Conservation (phyloP, 768 basidiomycete genomes). For the Lyophyllum shimeji region DNA sequence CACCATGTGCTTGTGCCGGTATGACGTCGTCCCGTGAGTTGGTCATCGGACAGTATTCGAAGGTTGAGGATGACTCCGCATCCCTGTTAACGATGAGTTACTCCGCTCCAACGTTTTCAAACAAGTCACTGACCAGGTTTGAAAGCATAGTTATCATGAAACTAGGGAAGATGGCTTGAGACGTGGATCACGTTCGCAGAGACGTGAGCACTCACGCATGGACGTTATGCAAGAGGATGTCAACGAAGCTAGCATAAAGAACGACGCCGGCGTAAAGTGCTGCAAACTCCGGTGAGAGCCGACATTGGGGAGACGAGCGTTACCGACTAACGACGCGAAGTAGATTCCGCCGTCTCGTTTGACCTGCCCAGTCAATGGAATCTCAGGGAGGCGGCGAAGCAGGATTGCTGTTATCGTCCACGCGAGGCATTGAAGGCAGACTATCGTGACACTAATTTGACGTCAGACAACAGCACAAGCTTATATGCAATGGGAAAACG, state of each 20-base stretch:
- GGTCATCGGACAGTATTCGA: background rate
- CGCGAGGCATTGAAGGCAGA: background rate
- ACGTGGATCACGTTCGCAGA: background rate
- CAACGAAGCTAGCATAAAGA: constrained; percentile 6
- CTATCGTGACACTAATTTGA: background rate
- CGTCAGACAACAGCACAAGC: background rate
- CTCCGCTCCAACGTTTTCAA: background rate
- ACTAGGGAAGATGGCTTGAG: background rate
- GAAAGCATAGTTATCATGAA: background rate
- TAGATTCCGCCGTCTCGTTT: background rate
- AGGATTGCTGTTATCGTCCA: background rate
- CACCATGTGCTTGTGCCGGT: background rate
- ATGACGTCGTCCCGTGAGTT: background rate
- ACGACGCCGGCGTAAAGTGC: constrained; percentile 3
- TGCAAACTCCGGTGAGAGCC: background rate
- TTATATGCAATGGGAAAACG: background rate
- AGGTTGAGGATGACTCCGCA: background rate
- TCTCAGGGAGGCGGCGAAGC: background rate
- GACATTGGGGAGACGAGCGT: background rate
- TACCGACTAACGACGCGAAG: background rate
- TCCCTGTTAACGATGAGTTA: background rate
- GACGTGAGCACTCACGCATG: constrained; percentile 4
- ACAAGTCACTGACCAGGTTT: background rate
- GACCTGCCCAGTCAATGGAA: background rate
- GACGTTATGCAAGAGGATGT: constrained; percentile 6